These are phyloP conservation scores for Podila horticola DNA, from an alignment of 192 early-diverging fungal genomes.

Conservation along the genomic window DNA sequence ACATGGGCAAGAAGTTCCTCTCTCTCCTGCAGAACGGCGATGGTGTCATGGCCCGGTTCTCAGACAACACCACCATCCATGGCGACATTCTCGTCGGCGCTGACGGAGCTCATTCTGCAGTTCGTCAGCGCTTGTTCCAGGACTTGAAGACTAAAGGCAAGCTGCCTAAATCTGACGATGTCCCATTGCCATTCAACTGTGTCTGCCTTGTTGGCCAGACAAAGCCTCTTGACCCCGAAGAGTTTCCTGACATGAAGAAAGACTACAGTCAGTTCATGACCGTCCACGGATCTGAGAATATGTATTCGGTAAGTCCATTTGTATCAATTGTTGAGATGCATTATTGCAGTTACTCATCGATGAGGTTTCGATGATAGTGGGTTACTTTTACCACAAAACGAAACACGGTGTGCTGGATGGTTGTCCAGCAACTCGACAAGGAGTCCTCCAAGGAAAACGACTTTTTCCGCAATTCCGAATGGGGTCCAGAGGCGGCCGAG, in stretches of 20 bases:
- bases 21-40: slow-evolving; percentile 6
- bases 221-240: background rate
- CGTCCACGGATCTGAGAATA: background rate
- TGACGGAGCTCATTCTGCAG: slow-evolving; percentile 16
- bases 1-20: slow-evolving; percentile 11
- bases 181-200: background rate
- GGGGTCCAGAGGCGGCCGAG: too few relatives aligned
- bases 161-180: background rate
- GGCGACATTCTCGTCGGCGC: slow-evolving; percentile 34
- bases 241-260: slow-evolving; percentile 8
- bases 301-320: too few relatives aligned
- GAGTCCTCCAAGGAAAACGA: too few relatives aligned
- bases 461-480: too few relatives aligned
- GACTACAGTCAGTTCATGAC: background rate
- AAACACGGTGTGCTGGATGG: too few relatives aligned
- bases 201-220: slow-evolving; percentile 14
- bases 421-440: too few relatives aligned
- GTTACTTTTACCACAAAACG: too few relatives aligned
- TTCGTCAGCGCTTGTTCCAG: slow-evolving; percentile 13
- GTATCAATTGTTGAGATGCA: too few relatives aligned
- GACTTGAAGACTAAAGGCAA: background rate
- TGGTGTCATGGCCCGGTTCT: slow-evolving; percentile 4
- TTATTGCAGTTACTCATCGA: too few relatives aligned
- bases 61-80: slow-evolving; percentile 2
- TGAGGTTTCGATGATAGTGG: too few relatives aligned